phyloP scores from a whole-genome alignment of 768 basidiomycete species.

The Hypsizygus marmoreus region DNA sequence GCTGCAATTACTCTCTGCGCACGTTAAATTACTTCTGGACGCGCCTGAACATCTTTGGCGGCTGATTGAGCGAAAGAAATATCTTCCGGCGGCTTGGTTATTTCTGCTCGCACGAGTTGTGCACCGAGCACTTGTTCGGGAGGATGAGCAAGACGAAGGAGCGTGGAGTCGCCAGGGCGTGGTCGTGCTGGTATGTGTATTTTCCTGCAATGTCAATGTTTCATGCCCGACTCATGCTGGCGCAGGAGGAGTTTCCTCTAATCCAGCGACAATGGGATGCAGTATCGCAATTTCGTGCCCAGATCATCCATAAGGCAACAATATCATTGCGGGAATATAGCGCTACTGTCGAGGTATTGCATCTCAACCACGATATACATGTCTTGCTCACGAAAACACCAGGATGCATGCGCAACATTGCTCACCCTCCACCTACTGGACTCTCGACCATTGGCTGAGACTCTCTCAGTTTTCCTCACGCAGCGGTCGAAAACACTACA shows the following conservation, averaged over 20 bases:
- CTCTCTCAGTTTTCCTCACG: conserved; percentile 65
- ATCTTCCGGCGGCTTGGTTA: conserved; percentile 83
- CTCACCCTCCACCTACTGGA: conserved; percentile 89
- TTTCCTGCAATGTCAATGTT: background rate
- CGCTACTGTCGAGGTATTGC: conserved; percentile 53
- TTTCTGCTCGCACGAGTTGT: conserved; percentile 86
- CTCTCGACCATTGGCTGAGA: conserved; percentile 75
- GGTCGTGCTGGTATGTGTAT: conserved; percentile 55
- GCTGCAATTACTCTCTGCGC: conserved; percentile 78
- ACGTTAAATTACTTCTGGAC: conserved; percentile 89
- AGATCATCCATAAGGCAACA: conserved; percentile 88
- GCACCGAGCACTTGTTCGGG: conserved; percentile 67
- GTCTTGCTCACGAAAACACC: conserved; percentile 1
- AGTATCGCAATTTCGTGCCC: conserved; percentile 81
- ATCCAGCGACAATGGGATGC: conserved; percentile 93
- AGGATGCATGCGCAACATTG: conserved; percentile 79
- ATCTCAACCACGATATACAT: background rate
- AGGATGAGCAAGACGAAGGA: conserved; percentile 66
- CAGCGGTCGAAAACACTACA: conserved; percentile 70
- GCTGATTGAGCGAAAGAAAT: conserved; percentile 77
- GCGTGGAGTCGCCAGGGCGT: conserved; percentile 61
- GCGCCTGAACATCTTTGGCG: conserved; percentile 92
- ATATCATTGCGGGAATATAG: conserved; percentile 68
- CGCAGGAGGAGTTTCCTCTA: conserved; percentile 82
- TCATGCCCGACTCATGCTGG: background rate